Conservation (phyloP, 2,329 filamentous ascomycete species). For the Thermomyces lanuginosus region DNA sequence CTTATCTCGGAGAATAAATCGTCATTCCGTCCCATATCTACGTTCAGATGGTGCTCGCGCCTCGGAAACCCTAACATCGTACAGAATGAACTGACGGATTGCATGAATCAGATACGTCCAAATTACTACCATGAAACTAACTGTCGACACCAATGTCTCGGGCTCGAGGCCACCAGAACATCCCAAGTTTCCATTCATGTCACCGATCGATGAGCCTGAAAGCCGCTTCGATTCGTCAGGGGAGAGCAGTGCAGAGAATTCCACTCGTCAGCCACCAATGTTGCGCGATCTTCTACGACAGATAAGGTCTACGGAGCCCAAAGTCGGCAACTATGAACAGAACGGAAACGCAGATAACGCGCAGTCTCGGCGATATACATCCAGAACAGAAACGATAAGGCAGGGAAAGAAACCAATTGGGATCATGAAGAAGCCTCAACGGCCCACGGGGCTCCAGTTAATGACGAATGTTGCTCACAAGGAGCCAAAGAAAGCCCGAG, state of each 20-base stretch:
- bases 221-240: conserved; percentile 23
- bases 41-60: no score
- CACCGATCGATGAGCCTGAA: conserved; percentile 28
- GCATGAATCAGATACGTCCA: no score
- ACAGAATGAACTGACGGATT: conserved; percentile 1
- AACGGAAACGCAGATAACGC: conserved; percentile 2
- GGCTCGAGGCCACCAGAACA: conserved; percentile 15
- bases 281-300: no score
- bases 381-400: neutral
- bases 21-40: conserved; percentile 2
- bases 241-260: conserved; percentile 10
- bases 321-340: conserved; percentile 5
- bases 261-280: neutral
- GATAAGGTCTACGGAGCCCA: no score
- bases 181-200: conserved; percentile 27
- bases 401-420: conserved; percentile 6
- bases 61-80: conserved; percentile 1
- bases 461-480: conserved; percentile 24
- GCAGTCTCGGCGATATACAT: conserved; percentile 1
- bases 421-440: conserved; percentile 13
- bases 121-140: conserved; percentile 12
- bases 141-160: conserved; percentile 9
- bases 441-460: conserved; percentile 25
- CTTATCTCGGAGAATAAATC: conserved; percentile 2
- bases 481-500: conserved; percentile 6